Percentiles rank a stretch among this genome's conserved stretches.
These are phyloP conservation scores for Alternaria ethzedia DNA, from an alignment of 2,329 filamentous ascomycete genomes.

Conservation along the genomic window DNA sequence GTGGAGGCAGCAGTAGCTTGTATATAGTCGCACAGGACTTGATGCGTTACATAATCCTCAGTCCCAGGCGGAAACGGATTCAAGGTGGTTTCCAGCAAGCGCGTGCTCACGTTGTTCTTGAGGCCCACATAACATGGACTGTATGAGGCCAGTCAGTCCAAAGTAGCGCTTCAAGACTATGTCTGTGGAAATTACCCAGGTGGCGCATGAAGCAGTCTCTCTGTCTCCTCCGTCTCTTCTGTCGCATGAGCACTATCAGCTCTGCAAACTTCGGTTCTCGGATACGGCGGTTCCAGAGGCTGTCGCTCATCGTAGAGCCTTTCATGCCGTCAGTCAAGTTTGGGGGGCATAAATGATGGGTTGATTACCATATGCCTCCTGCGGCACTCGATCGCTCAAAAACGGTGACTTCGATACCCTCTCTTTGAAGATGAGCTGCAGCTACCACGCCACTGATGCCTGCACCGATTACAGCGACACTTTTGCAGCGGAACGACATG, in stretches of 20 bases:
- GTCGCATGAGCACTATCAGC: constrained; percentile 23
- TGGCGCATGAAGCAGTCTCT: constrained; percentile 53
- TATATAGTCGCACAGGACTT: constrained; percentile 65
- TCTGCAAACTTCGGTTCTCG: constrained; percentile 34
- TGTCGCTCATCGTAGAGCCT: constrained; percentile 59
- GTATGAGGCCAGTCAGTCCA: constrained; percentile 24
- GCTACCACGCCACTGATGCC: constrained; percentile 47
- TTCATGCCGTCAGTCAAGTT: neutral
- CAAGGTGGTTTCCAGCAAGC: constrained; percentile 57
- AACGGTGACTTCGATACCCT: constrained; percentile 57
- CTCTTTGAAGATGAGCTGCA: constrained; percentile 44
- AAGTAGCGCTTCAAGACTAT: neutral
- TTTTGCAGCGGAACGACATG: constrained; percentile 25
- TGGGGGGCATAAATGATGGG: neutral
- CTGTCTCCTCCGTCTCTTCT: constrained; percentile 12
- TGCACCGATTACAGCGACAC: constrained; percentile 46
- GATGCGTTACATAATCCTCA: constrained; percentile 64
- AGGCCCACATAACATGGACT: constrained; percentile 62
- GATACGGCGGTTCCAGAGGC: constrained; percentile 58
- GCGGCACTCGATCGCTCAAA: constrained; percentile 60
- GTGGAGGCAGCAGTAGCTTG: constrained; percentile 61
- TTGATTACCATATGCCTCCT: constrained; percentile 62
- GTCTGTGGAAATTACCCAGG: constrained; percentile 51
- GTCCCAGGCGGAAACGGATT: constrained; percentile 66
- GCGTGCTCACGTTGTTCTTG: constrained; percentile 61